Percentiles rank a stretch among this genome's conserved stretches.
Evolutionary conservation across 352 stramenopile species (phyloP).

Genomic region (Globisporangium nunn): DNA sequence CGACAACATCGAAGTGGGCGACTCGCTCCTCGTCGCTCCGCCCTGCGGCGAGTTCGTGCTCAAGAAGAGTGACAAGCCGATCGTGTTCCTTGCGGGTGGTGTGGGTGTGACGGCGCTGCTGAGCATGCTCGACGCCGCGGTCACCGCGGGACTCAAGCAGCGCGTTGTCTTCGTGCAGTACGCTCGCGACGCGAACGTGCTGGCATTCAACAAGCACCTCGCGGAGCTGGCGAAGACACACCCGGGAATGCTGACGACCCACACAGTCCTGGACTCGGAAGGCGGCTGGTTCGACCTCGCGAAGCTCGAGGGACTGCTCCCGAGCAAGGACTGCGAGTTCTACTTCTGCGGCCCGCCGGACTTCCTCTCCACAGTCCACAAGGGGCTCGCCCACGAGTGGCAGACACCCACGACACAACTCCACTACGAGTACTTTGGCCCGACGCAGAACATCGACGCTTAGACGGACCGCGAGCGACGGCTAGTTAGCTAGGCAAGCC

Average conservation of each 20-base stretch:
- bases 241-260: constrained; percentile 22
- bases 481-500: background rate
- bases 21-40: constrained; percentile 36
- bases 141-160: constrained; percentile 19
- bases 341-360: constrained; percentile 54
- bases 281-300: constrained; percentile 19
- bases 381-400: constrained; percentile 30
- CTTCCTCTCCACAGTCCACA: constrained; percentile 42
- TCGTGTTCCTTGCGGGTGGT: constrained; percentile 52
- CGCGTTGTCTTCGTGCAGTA: constrained; percentile 40
- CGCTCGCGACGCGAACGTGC: constrained; percentile 24
- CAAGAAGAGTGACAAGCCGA: constrained; percentile 27
- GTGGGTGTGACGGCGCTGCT: constrained; percentile 55
- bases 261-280: constrained; percentile 22
- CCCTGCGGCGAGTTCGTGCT: constrained; percentile 53
- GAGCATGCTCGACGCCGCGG: constrained; percentile 37
- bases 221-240: constrained; percentile 23
- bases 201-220: constrained; percentile 25
- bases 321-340: constrained; percentile 32
- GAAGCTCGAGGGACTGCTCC: constrained; percentile 23
- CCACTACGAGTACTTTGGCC: constrained; percentile 64
- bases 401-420: constrained; percentile 26
- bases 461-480: background rate
- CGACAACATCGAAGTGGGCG: constrained; percentile 38
- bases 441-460: constrained; percentile 32